Base-by-base conservation (phyloP, 805 yeast species). In the Spathaspora hagerdaliae region DNA sequence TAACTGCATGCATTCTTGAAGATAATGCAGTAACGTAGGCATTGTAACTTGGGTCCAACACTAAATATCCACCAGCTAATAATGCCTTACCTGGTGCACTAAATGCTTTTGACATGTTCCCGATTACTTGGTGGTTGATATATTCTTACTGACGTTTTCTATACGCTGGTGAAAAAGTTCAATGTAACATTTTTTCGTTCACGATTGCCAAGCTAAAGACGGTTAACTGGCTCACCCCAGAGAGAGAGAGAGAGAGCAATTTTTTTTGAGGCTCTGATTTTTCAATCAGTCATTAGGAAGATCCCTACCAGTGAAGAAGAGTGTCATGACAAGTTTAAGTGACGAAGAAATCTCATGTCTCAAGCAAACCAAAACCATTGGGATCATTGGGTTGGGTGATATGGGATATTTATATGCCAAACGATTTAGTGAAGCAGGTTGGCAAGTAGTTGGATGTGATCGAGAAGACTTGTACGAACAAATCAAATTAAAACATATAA, bases 41-140 rank as follows among this genome's bases (percentile, higher is more conserved):
- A 39, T 73, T 67, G 66, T 85, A 91, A 33, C 63, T 64, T 0
- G 91, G 91, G 47, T 87, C 94, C 15, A 94, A 69, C 0, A 94
- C 98, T 31, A 94, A 73, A 60, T 94, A 94, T 0, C 99, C 99
- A 14, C 99, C 99, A 0, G 94, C 97, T 10, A 94, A 56, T 27
- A 94, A 71, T 1, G 97, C 98, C 63, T 94, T 94, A 0, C 98
- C 97, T 0, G 99, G 97, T 0, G 98, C 95, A 58, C 96, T 86
- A 60, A 81, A 92, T 7, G 83, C 87, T 44, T 68, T 65, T 36
- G 51, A 39, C 58, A 55, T 57, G 36, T 24, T n/a, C n/a, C n/a
- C 2, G 9, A 12, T 35, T 19, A 12, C 12, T 11, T 29, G 32
- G 32, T 29, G 32, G 9, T 29, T 33, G 43, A 14, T 29, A 10